Evolutionary conservation across 371 early-diverging fungal species (phyloP).

Genomic region (Cladochytrium tenue): DNA sequence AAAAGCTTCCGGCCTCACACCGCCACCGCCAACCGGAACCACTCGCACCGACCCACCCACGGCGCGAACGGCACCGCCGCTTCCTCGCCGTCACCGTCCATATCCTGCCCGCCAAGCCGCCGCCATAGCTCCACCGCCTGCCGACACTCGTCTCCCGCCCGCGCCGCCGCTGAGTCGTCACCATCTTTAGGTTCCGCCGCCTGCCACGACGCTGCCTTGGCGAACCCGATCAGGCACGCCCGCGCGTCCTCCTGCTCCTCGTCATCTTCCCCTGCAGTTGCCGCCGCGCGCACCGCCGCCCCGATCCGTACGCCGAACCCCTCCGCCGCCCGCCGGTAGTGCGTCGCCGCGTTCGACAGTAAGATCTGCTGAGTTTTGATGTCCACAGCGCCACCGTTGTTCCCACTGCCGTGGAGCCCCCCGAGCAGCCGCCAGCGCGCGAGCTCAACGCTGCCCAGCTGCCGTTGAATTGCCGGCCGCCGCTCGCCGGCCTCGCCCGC

Average conservation of each 20-base stretch:
- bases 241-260: constrained; percentile 12
- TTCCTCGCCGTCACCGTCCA: constrained; percentile 16
- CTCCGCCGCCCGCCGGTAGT: constrained; percentile 27
- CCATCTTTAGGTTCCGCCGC: constrained; percentile 24
- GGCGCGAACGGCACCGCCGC: constrained; percentile 13
- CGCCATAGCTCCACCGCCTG: constrained; percentile 27
- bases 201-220: constrained; percentile 28
- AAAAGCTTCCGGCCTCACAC: too few relatives aligned
- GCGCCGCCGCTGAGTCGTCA: constrained; percentile 18
- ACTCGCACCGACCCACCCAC: constrained; percentile 10
- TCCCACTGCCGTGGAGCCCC: too few relatives aligned
- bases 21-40: too few relatives aligned
- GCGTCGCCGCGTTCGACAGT: constrained; percentile 25
- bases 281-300: background rate
- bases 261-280: background rate
- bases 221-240: constrained; percentile 16
- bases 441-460: constrained; percentile 21
- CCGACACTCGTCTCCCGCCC: constrained; percentile 29
- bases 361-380: constrained; percentile 6
- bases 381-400: constrained; percentile 3
- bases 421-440: constrained; percentile 14
- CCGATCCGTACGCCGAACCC: constrained; percentile 7
- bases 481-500: background rate
- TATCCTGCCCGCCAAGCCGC: constrained; percentile 11
- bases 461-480: background rate